A percentile compares a stretch with the other conserved stretches of the same genome.
Conservation (phyloP, 1,139 yeast species). For the Nakaseomyces bracarensis region DNA sequence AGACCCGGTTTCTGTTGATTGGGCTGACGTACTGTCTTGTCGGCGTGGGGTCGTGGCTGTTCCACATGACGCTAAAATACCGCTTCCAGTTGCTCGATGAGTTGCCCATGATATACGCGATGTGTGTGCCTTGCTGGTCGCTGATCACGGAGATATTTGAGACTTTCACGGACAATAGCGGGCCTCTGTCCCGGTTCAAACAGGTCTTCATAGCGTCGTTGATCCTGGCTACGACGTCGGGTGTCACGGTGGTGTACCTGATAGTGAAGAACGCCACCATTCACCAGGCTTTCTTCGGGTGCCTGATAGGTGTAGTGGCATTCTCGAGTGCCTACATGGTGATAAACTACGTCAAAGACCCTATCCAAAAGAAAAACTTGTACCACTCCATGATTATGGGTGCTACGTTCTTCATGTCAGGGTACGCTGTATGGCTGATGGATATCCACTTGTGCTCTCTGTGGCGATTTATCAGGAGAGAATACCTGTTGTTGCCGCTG, state of each 20-base stretch:
- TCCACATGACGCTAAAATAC: conserved; percentile 89
- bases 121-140: conserved; percentile 84
- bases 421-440: conserved; percentile 65
- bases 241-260: conserved; percentile 37
- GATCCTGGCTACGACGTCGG: conserved; percentile 1
- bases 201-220: not conserved
- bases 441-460: conserved; percentile 69
- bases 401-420: conserved; percentile 51
- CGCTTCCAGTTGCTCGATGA: conserved; percentile 89
- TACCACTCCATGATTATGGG: conserved; percentile 50
- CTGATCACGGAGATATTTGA: conserved; percentile 50
- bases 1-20: conserved; percentile 59
- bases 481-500: conserved; percentile 66
- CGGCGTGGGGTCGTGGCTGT: conserved; percentile 89
- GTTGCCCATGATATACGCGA: conserved; percentile 95
- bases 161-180: conserved; percentile 7
- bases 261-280: conserved; percentile 71
- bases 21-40: conserved; percentile 78
- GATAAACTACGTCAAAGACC: conserved; percentile 42
- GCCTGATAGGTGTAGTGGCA: conserved; percentile 51
- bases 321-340: conserved; percentile 44
- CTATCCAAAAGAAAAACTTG: conserved; percentile 40
- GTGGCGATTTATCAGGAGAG: conserved; percentile 54
- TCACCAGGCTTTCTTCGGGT: conserved; percentile 64
- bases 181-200: not conserved